Conservation (phyloP, 768 basidiomycete species). For the Mycena alexandri region DNA sequence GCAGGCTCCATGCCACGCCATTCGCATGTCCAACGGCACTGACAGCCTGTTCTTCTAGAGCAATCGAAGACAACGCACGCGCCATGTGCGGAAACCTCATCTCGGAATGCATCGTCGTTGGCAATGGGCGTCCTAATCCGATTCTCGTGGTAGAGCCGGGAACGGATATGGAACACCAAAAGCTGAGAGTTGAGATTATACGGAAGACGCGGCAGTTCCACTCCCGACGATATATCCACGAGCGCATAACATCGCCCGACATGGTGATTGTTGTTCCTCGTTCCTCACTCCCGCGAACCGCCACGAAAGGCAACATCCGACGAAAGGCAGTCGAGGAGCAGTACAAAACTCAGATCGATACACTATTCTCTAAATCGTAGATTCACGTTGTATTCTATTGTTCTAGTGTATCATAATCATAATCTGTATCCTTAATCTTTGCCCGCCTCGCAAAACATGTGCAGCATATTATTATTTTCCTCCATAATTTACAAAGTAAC, state of each 20-base stretch:
- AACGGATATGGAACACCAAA: slow-evolving; percentile 62
- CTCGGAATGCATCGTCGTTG: slow-evolving; percentile 82
- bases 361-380: slow-evolving; percentile 51
- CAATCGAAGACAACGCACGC: slow-evolving; percentile 84
- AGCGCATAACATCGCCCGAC: slow-evolving; percentile 74
- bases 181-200: slow-evolving; percentile 78
- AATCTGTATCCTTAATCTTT: not conserved
- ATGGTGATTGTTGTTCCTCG: slow-evolving; percentile 77
- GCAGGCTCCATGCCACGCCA: slow-evolving; percentile 44
- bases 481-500: slow-evolving; percentile 23
- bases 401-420: not conserved
- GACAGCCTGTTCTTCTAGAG: slow-evolving; percentile 48
- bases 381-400: not conserved
- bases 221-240: slow-evolving; percentile 80
- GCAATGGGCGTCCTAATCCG: slow-evolving; percentile 81
- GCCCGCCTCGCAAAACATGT: no score
- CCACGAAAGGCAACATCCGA: slow-evolving; percentile 87
- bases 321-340: slow-evolving; percentile 80
- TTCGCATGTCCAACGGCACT: slow-evolving; percentile 18
- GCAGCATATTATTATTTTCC: slow-evolving; percentile 6
- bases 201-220: slow-evolving; percentile 82
- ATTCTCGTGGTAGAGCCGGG: slow-evolving; percentile 80
- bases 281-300: slow-evolving; percentile 80
- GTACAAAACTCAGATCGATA: slow-evolving; percentile 69
- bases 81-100: slow-evolving; percentile 74